phyloP scores from a whole-genome alignment of 192 early-diverging fungal species.

The Rhizoclosmatium sp. region DNA sequence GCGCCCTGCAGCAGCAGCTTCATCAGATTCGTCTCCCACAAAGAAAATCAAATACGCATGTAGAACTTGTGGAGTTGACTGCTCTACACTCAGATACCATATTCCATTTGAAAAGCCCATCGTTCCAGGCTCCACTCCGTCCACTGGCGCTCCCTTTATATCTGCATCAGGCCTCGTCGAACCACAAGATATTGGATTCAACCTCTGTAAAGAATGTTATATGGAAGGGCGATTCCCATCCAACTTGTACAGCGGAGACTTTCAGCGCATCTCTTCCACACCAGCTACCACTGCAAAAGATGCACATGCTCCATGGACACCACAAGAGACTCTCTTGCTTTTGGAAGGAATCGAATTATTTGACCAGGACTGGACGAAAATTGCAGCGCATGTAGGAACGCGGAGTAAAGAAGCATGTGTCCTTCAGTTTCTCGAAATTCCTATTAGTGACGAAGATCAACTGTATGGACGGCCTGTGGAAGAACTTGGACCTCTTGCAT shows the following conservation, averaged over 20 bases:
- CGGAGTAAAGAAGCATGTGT: slow-evolving; percentile 91
- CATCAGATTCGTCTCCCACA: neutral
- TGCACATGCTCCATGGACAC: slow-evolving; percentile 70
- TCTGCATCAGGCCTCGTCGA: slow-evolving; percentile 38
- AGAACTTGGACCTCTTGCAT: slow-evolving; percentile 72
- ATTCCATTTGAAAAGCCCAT: slow-evolving; percentile 82
- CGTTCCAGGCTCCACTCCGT: neutral
- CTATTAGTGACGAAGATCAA: slow-evolving; percentile 77
- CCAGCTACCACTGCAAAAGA: slow-evolving; percentile 45
- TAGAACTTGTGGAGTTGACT: slow-evolving; percentile 86
- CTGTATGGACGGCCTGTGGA: slow-evolving; percentile 8
- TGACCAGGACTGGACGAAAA: slow-evolving; percentile 92
- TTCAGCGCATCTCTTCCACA: slow-evolving; percentile 66
- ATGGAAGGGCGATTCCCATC: slow-evolving; percentile 87
- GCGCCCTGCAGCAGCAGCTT: neutral
- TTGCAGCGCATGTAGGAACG: slow-evolving; percentile 93
- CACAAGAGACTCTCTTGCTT: slow-evolving; percentile 85
- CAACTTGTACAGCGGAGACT: slow-evolving; percentile 82
- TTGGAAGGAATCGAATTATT: slow-evolving; percentile 94
- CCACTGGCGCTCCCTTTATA: neutral
- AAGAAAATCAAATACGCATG: slow-evolving; percentile 64
- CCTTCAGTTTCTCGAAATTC: slow-evolving; percentile 83
- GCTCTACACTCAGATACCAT: slow-evolving; percentile 82
- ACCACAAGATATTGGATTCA: slow-evolving; percentile 43
- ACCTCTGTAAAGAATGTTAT: slow-evolving; percentile 86